These are phyloP conservation scores for Aplosporella prunicola DNA, from an alignment of 2,329 filamentous ascomycete genomes.

Conservation along the genomic window DNA sequence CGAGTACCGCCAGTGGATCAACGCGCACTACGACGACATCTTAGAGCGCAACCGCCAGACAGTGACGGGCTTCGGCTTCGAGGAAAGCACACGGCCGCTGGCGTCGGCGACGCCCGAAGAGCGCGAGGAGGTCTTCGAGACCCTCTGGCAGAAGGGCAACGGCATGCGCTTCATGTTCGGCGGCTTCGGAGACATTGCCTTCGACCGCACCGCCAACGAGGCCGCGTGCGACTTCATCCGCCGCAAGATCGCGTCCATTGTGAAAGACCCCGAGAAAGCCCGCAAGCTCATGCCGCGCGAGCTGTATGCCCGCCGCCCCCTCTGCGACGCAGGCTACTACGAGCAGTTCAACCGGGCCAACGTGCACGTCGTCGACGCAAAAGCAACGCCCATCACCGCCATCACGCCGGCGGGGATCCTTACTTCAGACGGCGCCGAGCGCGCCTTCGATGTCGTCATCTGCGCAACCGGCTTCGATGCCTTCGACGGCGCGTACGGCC, in stretches of 20 bases:
- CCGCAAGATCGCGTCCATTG: constrained; percentile 17
- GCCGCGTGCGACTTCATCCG: constrained; percentile 17
- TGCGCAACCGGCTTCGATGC: constrained; percentile 36
- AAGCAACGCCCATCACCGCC: constrained; percentile 31
- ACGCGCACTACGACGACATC: constrained; percentile 27
- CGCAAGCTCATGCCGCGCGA: constrained; percentile 13
- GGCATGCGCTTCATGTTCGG: constrained; percentile 25
- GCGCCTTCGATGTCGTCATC: constrained; percentile 47
- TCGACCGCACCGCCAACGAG: constrained; percentile 17
- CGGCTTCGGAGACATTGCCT: constrained; percentile 18
- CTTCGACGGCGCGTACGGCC: constrained; percentile 26
- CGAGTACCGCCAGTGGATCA: constrained; percentile 22
- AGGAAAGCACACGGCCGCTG: constrained; percentile 14
- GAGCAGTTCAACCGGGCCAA: constrained; percentile 34
- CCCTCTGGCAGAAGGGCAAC: constrained; percentile 14
- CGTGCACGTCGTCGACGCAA: constrained; percentile 38
- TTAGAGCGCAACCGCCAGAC: constrained; percentile 20
- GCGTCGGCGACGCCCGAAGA: constrained; percentile 8
- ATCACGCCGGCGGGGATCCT: constrained; percentile 41
- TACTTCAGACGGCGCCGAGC: constrained; percentile 38
- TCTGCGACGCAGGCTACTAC: constrained; percentile 23
- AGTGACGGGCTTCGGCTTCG: constrained; percentile 25
- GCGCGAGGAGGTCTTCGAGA: constrained; percentile 11
- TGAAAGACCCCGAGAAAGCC: constrained; percentile 16
- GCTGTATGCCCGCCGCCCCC: constrained; percentile 5